Percentiles rank a stretch among this genome's conserved stretches.
Conservation (phyloP, 106 monocot genomes). For the Allium sativum region DNA sequence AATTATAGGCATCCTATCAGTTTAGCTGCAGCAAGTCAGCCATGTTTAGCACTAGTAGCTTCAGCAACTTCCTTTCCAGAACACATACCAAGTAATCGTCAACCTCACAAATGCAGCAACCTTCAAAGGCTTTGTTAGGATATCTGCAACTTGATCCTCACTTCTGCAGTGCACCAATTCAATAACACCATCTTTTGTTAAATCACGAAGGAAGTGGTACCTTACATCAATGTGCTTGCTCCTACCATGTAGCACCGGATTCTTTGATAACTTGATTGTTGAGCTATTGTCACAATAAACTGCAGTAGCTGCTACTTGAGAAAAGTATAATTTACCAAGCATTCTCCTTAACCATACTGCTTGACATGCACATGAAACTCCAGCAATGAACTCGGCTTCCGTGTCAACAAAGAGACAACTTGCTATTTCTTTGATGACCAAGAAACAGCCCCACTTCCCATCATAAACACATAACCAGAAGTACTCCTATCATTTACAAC, state of each 20-base stretch:
- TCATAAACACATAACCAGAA: constrained; percentile 4
- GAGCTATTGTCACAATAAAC: constrained; percentile 8
- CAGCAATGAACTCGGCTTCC: constrained; percentile 1
- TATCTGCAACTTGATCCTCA: constrained; percentile 6
- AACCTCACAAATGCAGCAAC: background rate
- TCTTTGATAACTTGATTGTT: constrained; percentile 2
- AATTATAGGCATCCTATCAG: no score
- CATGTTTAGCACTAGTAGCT: no score
- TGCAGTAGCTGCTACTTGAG: background rate
- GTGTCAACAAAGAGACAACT: constrained; percentile 1
- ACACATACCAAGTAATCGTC: background rate
- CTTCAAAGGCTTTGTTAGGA: constrained; percentile 8
- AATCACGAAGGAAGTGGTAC: constrained; percentile 4
- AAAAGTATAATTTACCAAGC: background rate
- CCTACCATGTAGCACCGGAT: constrained; percentile 2
- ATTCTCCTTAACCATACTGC: background rate
- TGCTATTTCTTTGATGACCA: constrained; percentile 8
- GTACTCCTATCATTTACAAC: constrained; percentile 5
- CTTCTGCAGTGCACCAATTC: background rate
- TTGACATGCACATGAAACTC: background rate
- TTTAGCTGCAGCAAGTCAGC: no score
- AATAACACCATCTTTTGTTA: background rate
- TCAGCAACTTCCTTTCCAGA: background rate
- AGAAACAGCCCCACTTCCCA: constrained; percentile 1
- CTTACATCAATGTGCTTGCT: background rate